Evolutionary conservation across 78 protist species (phyloP), one percentile per base, ranked within the genome.

Genomic region (Dictyostelium intermedium): DNA sequence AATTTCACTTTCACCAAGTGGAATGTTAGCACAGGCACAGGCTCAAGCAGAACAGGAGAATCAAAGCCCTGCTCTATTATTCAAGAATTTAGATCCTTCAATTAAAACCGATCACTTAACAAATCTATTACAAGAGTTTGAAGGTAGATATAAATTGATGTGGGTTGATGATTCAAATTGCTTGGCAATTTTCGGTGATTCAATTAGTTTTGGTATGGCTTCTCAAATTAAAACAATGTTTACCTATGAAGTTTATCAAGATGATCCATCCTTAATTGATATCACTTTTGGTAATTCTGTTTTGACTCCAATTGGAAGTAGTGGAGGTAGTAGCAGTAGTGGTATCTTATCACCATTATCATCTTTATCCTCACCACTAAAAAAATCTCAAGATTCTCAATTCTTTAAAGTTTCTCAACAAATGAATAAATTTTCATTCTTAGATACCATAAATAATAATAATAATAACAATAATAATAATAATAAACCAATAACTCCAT

Each of bases 161-260:
- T 89, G 94, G 94, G 43, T 89, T 1, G 94, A 89, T 80, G 87
- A 89, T 35, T 30, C 27, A 53, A 89, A 78, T 47, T 69, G 83
- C 20, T 20, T 89, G 8, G 94, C 50, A 2, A 35, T 89, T 32
- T 89, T 89, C 47, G 70, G 50, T 23, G 94, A 89, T 50, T 85
- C 56, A 34, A 61, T 27, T 27, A 78, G 60, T 47, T 80, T 78
- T 35, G 8, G 27, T 10, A 10, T 18, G 13, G 94, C 87, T 1
- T 14, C 83, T 4, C 39, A 60, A 25, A 80, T 80, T 27, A 89
- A 89, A 81, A 70, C 94, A 25, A 78, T 89, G 27, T 89, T 89
- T 34, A 63, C 56, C 10, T n/a, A 41, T 20, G 30, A 34, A n/a
- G 9, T 81, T 30, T 89, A 89, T 50, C 34, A 30, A 10, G 94